phyloP scores from a whole-genome alignment of 805 yeast species.

The Spathaspora sp. region DNA sequence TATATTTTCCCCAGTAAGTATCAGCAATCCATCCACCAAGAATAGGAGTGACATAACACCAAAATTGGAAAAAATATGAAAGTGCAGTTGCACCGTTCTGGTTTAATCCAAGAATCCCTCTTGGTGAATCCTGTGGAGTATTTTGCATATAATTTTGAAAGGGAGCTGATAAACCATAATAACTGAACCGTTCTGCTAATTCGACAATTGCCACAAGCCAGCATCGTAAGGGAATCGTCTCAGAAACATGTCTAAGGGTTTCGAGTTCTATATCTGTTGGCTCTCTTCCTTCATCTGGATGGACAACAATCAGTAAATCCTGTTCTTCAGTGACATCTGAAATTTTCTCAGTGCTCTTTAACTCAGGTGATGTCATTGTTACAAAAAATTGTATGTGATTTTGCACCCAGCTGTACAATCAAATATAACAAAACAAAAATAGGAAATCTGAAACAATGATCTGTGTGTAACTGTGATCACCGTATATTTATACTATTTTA shows the following conservation, averaged over 20 bases:
- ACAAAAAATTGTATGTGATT: too few species aligned
- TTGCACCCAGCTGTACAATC: too few species aligned
- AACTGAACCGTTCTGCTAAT: conserved; percentile 75
- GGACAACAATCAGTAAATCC: too few species aligned
- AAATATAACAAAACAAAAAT: too few species aligned
- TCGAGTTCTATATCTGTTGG: conserved; percentile 52
- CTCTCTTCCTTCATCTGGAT: conserved; percentile 27
- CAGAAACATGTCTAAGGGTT: conserved; percentile 50
- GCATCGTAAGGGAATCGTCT: conserved; percentile 46
- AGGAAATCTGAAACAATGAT: too few species aligned
- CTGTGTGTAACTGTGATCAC: too few species aligned
- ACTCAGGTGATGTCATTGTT: neutral
- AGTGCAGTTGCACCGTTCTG: conserved; percentile 64
- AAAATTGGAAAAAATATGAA: conserved; percentile 70
- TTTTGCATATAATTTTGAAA: conserved; percentile 76
- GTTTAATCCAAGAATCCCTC: conserved; percentile 55
- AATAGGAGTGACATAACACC: conserved; percentile 77
- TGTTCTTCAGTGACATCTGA: too few species aligned
- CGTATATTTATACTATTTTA: neutral
- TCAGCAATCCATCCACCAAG: conserved; percentile 74
- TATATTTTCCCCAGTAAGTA: conserved; percentile 66
- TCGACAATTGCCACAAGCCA: conserved; percentile 67
- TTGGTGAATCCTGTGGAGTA: conserved; percentile 29
- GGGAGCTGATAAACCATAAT: conserved; percentile 72
- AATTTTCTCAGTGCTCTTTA: too few species aligned